Conservation (phyloP, 148 eudicot species). For the Nyssa sinensis region DNA sequence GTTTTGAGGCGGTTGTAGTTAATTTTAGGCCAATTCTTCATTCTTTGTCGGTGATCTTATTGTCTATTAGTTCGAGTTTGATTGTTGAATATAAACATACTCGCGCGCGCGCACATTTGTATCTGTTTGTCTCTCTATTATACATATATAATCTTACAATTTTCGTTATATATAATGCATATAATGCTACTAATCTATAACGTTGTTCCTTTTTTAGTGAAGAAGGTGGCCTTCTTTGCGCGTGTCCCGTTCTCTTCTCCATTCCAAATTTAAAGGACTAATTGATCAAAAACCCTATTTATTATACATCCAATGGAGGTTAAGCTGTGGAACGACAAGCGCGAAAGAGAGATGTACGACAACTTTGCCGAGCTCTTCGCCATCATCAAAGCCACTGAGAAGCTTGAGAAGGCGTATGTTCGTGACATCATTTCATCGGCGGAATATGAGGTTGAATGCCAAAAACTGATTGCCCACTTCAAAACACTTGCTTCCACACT, state of each 20-base stretch:
- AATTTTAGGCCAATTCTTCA: too few species aligned
- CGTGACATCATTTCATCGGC: constrained; percentile 64
- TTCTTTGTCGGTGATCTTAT: too few species aligned
- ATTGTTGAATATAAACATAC: too few species aligned
- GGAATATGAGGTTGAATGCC: constrained; percentile 72
- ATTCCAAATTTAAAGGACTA: constrained; percentile 23
- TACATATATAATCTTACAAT: too few species aligned
- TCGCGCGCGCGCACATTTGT: too few species aligned
- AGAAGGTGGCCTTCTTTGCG: background rate
- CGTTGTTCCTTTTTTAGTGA: background rate
- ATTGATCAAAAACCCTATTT: background rate
- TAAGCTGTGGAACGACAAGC: constrained; percentile 87
- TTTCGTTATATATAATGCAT: too few species aligned
- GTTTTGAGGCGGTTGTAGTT: background rate
- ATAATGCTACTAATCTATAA: too few species aligned
- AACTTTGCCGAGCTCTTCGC: constrained; percentile 86
- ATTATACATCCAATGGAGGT: constrained; percentile 38
- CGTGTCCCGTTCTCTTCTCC: constrained; percentile 31
- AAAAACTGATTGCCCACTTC: constrained; percentile 72
- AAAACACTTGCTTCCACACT: constrained; percentile 66
- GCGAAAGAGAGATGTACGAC: constrained; percentile 85
- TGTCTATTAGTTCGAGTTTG: too few species aligned
- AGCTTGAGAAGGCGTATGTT: constrained; percentile 71
- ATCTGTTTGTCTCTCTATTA: too few species aligned
- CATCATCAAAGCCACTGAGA: constrained; percentile 80